A percentile compares a stretch with the other conserved stretches of the same genome.
Conservation (phyloP, 2,329 filamentous ascomycete genomes). For the Sporothrix schenckii region DNA sequence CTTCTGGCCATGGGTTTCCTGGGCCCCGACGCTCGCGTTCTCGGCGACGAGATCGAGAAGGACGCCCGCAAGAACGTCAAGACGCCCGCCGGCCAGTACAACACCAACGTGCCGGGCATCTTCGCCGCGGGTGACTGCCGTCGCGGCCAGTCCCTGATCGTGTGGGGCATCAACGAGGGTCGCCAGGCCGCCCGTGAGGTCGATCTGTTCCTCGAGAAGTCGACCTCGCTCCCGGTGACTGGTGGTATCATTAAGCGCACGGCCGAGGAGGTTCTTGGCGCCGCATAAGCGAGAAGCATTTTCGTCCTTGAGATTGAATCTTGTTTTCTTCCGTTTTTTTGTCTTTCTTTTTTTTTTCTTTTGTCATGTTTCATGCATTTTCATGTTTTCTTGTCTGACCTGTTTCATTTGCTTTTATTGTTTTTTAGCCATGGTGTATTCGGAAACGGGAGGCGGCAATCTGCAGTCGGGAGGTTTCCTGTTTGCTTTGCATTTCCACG, state of each 20-base stretch:
- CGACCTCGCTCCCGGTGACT: constrained; percentile 69
- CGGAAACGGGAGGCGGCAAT: constrained; percentile 23
- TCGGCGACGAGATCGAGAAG: constrained; percentile 87
- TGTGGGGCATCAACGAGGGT: constrained; percentile 91
- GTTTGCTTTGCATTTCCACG: constrained; percentile 23
- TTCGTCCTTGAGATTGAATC: too few species aligned
- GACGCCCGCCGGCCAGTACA: constrained; percentile 84
- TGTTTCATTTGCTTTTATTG: neutral
- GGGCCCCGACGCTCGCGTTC: constrained; percentile 84
- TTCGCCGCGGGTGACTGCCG: constrained; percentile 96
- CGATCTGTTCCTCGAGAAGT: constrained; percentile 70
- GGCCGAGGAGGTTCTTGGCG: constrained; percentile 46
- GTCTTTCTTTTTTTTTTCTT: neutral
- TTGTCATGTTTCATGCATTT: neutral
- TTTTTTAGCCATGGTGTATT: constrained; percentile 22
- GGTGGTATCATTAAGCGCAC: constrained; percentile 88
- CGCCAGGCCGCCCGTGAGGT: constrained; percentile 91
- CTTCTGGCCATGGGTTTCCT: constrained; percentile 97
- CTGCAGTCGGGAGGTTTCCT: constrained; percentile 26
- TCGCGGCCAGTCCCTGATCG: constrained; percentile 61
- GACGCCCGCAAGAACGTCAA: constrained; percentile 95
- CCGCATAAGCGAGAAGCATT: constrained; percentile 6
- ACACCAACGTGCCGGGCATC: constrained; percentile 83
- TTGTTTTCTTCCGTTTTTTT: neutral
- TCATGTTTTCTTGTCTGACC: neutral